phyloP scores from a whole-genome alignment of 345 rosid genomes.

The sweet orange (Citrus sinensis) region DNA sequence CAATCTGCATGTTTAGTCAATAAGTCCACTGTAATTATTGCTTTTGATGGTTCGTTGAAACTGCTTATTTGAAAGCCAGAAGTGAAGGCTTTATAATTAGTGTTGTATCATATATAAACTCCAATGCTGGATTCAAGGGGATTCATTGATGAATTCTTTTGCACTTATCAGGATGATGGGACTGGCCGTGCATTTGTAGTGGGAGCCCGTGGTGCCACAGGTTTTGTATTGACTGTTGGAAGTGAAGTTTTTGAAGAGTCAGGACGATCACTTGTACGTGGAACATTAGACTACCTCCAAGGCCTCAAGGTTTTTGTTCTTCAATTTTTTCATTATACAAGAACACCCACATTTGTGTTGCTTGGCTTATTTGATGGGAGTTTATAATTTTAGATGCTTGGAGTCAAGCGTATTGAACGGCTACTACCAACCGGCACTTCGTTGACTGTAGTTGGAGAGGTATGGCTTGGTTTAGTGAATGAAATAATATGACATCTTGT shows the following conservation, averaged over 20 bases:
- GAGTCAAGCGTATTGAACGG: conserved; percentile 87
- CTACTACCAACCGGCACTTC: conserved; percentile 92
- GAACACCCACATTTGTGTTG: background rate
- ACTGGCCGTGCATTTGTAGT: conserved; percentile 64
- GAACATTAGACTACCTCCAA: conserved; percentile 89
- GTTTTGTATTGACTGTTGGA: conserved; percentile 61
- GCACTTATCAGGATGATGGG: conserved; percentile 66
- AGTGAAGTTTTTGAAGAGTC: conserved; percentile 92
- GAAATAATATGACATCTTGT: background rate
- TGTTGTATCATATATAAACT: conserved; percentile 1
- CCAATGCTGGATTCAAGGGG: background rate
- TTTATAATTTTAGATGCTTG: conserved; percentile 77
- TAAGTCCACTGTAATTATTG: background rate
- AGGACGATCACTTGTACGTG: conserved; percentile 90
- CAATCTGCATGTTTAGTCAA: background rate
- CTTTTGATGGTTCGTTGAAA: conserved; percentile 9
- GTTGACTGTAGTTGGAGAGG: conserved; percentile 97
- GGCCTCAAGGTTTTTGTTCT: conserved; percentile 75
- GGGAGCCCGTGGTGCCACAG: conserved; percentile 72
- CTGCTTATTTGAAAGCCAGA: background rate
- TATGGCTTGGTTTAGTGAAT: conserved; percentile 22
- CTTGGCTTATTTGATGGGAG: conserved; percentile 18
- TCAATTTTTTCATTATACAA: background rate
- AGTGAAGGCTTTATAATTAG: background rate
- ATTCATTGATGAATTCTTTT: background rate